Conservation (phyloP, 2,329 filamentous ascomycete genomes). For the Claviceps monticola region DNA sequence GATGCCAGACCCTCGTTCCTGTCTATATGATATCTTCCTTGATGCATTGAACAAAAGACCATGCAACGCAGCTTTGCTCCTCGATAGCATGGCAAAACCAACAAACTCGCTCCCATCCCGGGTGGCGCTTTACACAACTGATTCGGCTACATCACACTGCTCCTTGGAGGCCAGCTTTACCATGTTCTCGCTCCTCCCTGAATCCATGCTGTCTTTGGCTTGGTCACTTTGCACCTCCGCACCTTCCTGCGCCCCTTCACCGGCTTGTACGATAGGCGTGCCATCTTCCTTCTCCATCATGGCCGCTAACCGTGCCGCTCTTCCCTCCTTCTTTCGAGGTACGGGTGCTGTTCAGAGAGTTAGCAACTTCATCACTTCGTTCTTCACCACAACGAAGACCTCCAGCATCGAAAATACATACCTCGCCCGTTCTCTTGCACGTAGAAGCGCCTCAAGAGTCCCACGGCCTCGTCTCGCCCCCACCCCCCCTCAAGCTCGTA, state of each 20-base stretch:
- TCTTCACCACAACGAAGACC: not conserved
- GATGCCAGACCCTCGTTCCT: not conserved
- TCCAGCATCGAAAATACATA: slow-evolving; percentile 22
- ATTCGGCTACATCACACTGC: not conserved
- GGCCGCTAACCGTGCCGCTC: slow-evolving; percentile 37
- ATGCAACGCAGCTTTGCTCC: not conserved
- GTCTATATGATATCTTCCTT: not conserved
- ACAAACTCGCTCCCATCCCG: not conserved
- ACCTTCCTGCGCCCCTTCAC: not conserved
- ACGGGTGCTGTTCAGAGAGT: slow-evolving; percentile 27
- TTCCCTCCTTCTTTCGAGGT: slow-evolving; percentile 40
- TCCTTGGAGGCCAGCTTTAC: not conserved
- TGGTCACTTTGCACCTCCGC: not conserved
- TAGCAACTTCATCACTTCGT: slow-evolving; percentile 6
- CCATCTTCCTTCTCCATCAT: slow-evolving; percentile 31
- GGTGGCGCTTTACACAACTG: not conserved
- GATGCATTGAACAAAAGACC: too few relatives aligned
- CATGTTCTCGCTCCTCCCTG: not conserved
- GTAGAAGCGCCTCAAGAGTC: slow-evolving; percentile 84
- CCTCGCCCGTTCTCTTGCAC: slow-evolving; percentile 94
- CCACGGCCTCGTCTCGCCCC: slow-evolving; percentile 84
- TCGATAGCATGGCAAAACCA: not conserved
- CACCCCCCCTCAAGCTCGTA: slow-evolving; percentile 79
- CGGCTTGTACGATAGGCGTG: not conserved
- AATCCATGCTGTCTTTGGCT: not conserved